These are phyloP conservation scores for Cronartium ribicola DNA, from an alignment of 1,284 basidiomycete genomes.

Conservation along the genomic window DNA sequence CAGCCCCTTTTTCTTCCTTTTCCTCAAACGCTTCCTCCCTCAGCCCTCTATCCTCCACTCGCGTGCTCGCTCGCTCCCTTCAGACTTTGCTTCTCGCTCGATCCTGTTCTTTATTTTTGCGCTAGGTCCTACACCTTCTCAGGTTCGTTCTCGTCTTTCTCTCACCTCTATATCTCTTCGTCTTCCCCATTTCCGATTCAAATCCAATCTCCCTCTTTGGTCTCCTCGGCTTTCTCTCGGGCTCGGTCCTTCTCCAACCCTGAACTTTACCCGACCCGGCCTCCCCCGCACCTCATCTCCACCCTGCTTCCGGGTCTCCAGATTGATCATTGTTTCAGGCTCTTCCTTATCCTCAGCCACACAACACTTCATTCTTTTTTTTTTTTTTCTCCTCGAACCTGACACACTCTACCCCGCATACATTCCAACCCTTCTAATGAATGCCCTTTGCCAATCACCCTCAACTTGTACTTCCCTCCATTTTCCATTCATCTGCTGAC, in stretches of 20 bases:
- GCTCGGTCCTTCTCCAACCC: neutral
- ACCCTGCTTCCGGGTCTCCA: neutral
- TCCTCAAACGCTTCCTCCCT: neutral
- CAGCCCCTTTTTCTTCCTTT: neutral
- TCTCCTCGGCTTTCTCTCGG: neutral
- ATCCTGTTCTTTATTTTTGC: neutral
- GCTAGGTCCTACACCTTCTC: neutral
- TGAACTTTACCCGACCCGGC: neutral
- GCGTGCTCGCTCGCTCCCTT: neutral
- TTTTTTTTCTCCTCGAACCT: neutral
- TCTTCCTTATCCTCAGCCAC: neutral
- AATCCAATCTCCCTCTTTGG: slow-evolving; percentile 1
- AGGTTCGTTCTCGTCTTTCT: neutral
- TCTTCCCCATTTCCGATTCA: neutral
- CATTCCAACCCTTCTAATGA: neutral
- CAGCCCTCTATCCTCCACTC: neutral
- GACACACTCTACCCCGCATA: neutral
- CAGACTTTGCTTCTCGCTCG: slow-evolving; percentile 3
- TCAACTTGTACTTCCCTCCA: neutral
- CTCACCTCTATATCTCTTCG: neutral
- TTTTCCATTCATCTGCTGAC: neutral
- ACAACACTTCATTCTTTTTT: too few species aligned
- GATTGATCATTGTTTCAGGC: neutral
- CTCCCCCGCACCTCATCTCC: neutral
- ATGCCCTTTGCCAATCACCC: neutral